Base-by-base conservation (phyloP, 2,329 filamentous ascomycete species). In the Phyllosticta capitalensis region DNA sequence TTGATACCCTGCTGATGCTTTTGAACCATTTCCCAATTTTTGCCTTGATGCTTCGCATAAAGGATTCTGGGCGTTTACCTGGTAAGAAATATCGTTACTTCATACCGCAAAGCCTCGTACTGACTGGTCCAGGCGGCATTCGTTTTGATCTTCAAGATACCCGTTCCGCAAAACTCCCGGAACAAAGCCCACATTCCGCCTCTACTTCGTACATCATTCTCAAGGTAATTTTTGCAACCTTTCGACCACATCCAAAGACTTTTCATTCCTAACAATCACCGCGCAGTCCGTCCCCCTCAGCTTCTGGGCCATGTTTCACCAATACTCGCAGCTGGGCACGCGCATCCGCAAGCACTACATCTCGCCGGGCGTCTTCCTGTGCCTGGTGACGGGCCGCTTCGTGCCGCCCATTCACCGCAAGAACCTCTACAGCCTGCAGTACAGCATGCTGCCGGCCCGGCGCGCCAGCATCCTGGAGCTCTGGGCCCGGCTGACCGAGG, bases 21-120 rank as follows among this genome's bases (percentile, higher is more conserved):
- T 76, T 99, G 60, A 99, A 99, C 70, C 95, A 99, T 74, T 99
- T 99, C 67, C 95, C 94, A 6, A 81, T 99, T 17, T 99, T 99
- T 75, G 94, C 94, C 26, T 78, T 97, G 60, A 99, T 99, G 95
- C 79, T 99, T 62, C 83, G 92, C 67, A 80, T 96, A 66, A 99
- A 99, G 74, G 95, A 99, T 74, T 90, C 92, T 9, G 81, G 86
- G 71, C 85, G 94, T 71, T 79, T 99, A 65, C 94, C 94, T 62
- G 92, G 90, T 86, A 73, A 66, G 77, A 63, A 55, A 49, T 52
- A 12, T 21, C 9, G n/a, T 2, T 9, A 60, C 20, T 1, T n/a
- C 3, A n/a, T 54, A n/a, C 30, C 30, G 9, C 30, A 14, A 49
- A 7, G 6, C 10, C 20, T 10, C 5, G 5, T 5, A 21, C 56